Evolutionary conservation across 1,139 yeast genomes (phyloP).

Genomic region (Pichia sp.): DNA sequence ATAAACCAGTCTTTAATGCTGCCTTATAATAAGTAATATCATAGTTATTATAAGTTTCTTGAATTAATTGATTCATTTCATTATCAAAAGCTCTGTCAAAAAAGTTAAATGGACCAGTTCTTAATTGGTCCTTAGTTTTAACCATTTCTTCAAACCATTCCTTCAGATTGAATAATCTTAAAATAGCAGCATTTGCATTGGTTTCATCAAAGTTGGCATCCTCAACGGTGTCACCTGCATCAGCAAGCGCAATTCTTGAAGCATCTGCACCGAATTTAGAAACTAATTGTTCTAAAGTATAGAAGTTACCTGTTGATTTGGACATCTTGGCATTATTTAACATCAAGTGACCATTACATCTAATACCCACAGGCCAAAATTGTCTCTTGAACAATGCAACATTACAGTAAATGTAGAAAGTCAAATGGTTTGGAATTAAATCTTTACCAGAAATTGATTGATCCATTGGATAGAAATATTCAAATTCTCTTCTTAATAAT

Average conservation of each 20-base stretch:
- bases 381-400: slow-evolving; percentile 87
- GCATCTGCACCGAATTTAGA: slow-evolving; percentile 97
- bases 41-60: slow-evolving; percentile 65
- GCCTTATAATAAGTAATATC: slow-evolving; percentile 72
- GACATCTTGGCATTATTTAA: slow-evolving; percentile 97
- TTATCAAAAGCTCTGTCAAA: slow-evolving; percentile 87
- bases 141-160: slow-evolving; percentile 89
- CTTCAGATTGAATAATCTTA: slow-evolving; percentile 84
- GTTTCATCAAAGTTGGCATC: slow-evolving; percentile 98
- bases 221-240: slow-evolving; percentile 96
- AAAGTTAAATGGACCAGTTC: slow-evolving; percentile 69
- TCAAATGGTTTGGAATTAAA: slow-evolving; percentile 93
- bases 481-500: slow-evolving; percentile 84
- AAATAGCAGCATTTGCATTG: slow-evolving; percentile 94
- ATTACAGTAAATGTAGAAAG: slow-evolving; percentile 89
- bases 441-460: slow-evolving; percentile 92
- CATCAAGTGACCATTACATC: slow-evolving; percentile 93
- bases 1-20: slow-evolving; percentile 85
- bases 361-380: slow-evolving; percentile 90
- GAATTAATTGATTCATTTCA: slow-evolving; percentile 82
- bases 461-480: slow-evolving; percentile 92
- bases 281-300: slow-evolving; percentile 80
- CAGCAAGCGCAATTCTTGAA: slow-evolving; percentile 93
- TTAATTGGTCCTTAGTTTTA: slow-evolving; percentile 45
- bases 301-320: slow-evolving; percentile 93